These are phyloP conservation scores for Saccharomycopsis selenospora DNA, from an alignment of 805 yeast genomes.

Conservation along the genomic window DNA sequence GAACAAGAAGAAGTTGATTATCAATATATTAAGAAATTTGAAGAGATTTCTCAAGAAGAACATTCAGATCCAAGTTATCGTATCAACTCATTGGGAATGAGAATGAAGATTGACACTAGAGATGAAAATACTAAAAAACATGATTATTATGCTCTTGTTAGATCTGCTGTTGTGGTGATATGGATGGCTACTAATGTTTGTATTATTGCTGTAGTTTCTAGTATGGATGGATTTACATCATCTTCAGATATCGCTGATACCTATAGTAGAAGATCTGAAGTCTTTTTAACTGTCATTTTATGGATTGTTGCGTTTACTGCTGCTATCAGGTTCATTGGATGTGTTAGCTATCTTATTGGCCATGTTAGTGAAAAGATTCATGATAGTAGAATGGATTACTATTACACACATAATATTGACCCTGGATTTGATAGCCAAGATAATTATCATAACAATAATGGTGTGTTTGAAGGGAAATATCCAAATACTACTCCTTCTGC, in stretches of 20 bases:
- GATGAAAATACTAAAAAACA: conserved; percentile 49
- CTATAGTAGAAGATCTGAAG: conserved; percentile 40
- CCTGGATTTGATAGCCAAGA: not conserved
- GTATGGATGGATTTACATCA: conserved; percentile 57
- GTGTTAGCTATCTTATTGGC: conserved; percentile 47
- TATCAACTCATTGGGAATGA: conserved; percentile 33
- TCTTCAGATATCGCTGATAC: conserved; percentile 19
- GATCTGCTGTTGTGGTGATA: conserved; percentile 79
- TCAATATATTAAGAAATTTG: conserved; percentile 51
- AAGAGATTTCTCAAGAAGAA: conserved; percentile 45
- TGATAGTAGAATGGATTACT: conserved; percentile 9
- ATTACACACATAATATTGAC: not conserved
- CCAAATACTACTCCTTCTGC: not conserved
- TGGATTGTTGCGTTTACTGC: conserved; percentile 95
- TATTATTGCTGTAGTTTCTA: conserved; percentile 73
- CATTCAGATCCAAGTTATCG: conserved; percentile 25
- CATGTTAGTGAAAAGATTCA: conserved; percentile 1
- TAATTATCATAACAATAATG: not conserved
- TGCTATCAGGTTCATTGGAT: conserved; percentile 71
- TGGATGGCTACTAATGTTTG: conserved; percentile 89
- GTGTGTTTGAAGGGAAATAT: not conserved
- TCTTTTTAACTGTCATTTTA: conserved; percentile 74
- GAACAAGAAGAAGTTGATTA: conserved; percentile 69
- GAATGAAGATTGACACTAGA: conserved; percentile 26
- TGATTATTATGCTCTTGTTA: conserved; percentile 81